Conservation (phyloP, 2,329 filamentous ascomycete species). For the Colletotrichum horii region DNA sequence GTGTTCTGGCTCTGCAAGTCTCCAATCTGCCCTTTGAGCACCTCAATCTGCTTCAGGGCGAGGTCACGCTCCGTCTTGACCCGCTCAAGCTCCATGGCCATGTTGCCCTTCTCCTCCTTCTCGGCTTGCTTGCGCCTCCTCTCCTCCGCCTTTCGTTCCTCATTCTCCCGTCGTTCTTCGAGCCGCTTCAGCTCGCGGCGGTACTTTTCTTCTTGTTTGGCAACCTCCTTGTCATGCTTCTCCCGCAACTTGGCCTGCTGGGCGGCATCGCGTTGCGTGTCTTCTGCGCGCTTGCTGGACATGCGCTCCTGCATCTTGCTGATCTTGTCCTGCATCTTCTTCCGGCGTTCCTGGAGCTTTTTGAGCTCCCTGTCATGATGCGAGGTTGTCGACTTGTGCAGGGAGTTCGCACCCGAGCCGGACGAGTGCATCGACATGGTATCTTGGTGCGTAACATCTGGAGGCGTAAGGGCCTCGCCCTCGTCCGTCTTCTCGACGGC, state of each 20-base stretch:
- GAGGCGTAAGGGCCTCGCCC: conserved; percentile 24
- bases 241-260: conserved; percentile 63
- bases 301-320: conserved; percentile 58
- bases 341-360: conserved; percentile 65
- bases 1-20: conserved; percentile 67
- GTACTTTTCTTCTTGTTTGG: conserved; percentile 72
- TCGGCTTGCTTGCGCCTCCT: conserved; percentile 55
- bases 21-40: conserved; percentile 60
- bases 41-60: conserved; percentile 56
- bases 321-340: conserved; percentile 68
- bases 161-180: conserved; percentile 66
- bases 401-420: conserved; percentile 31
- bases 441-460: conserved; percentile 21
- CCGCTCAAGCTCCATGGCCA: conserved; percentile 59
- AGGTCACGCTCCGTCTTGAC: conserved; percentile 56
- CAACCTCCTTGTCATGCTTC: conserved; percentile 66
- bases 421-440: conserved; percentile 37
- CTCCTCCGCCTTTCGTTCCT: conserved; percentile 64
- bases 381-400: conserved; percentile 32
- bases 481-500: conserved; percentile 44
- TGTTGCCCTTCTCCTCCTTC: conserved; percentile 55
- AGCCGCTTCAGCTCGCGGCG: conserved; percentile 68
- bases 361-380: conserved; percentile 68
- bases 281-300: conserved; percentile 49
- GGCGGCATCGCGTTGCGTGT: conserved; percentile 53